Base-by-base conservation (phyloP, 2,329 filamentous ascomycete genomes). In the Cryphonectria parasitica region DNA sequence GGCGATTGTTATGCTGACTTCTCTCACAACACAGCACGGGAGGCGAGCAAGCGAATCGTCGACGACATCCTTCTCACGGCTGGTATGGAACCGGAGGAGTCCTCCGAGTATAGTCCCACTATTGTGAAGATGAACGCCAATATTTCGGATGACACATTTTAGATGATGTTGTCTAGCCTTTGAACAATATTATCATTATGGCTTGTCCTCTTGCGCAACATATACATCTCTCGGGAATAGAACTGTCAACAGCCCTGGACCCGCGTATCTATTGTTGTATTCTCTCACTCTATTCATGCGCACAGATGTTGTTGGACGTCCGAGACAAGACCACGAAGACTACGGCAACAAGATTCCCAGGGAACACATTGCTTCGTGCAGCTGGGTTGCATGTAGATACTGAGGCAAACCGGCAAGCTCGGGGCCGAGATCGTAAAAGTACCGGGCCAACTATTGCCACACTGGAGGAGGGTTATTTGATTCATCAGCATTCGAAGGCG, bases 11-110 rank as follows among this genome's bases (percentile, higher is more conserved):
- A n/a, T 36, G 31, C 67, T 71, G 39, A 71, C 54, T 22, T 3
- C 17, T 36, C 52, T 15, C 22, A n/a, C 36, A 39, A 25, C 41
- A 69, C 64, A 91, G 93, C 93, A 41, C 88, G 91, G 69, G 92
- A 96, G 80, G 93, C 93, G 4, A 95, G 92, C 76, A 91, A 88
- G 78, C 88, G 90, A 69, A 95, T 97, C 71, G 92, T 97, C 0
- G 91, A 94, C 67, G 92, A 95, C 77, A 87, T 97, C 64, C 82
- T 96, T 8, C 81, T 92, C 60, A 93, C 92, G 58, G 93, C 93
- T 4, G 93, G 93, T 2, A 91, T 87, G 5, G 87, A 86, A 45
- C 81, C 81, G 3, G 86, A 88, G 68, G 84, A 86, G 67, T 85
- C 83, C 34, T 82, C 83, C 2, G 88, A 90, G 76, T 88, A 89